Evolutionary conservation across 1,284 basidiomycete species (phyloP), one percentile per base, ranked within the genome.

Genomic region (Sphaerobolus stellatus): DNA sequence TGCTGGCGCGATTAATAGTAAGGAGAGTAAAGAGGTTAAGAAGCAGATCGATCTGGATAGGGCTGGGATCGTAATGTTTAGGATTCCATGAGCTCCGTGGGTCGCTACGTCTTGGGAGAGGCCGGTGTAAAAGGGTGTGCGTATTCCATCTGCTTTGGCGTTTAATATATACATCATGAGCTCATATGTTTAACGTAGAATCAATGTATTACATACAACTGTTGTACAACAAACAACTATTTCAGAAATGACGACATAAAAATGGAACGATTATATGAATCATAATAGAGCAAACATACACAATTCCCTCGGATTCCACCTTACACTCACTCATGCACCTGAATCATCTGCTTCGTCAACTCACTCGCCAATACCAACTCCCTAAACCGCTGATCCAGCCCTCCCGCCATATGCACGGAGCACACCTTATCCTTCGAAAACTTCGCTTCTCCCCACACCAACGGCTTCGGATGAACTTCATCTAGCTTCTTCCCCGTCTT

Each of bases 31-130:
- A 62, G 74, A 79, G 57, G 82, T 78, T 8, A 77, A 72, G 68
- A 74, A 81, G 54, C 79, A 82, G 57, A 64, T 85, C 2, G 81
- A 84, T 58, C 70, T 75, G 52, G 80, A 81, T 50, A 68, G 82
- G 34, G 74, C 76, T 56, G 81, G 80, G 0, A 78, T 83, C 57
- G 81, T 78, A 3, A 81, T 86, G 75, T 84, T 82, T 79, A 68
- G 82, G 44, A 83, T 86, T 51, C 80, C 78, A 13, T 83, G 64
- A 70, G n/a, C n/a, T n/a, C n/a, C n/a, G n/a, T n/a, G n/a, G n/a
- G n/a, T n/a, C n/a, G n/a, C n/a, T n/a, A n/a, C n/a, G n/a, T n/a
- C n/a, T n/a, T n/a, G n/a, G n/a, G n/a, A n/a, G n/a, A n/a, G n/a
- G n/a, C n/a, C n/a, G n/a, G n/a, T n/a, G n/a, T n/a, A n/a, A n/a